Base-by-base conservation (phyloP, 202 grass and related monocot species). In the Eragrostis tef region DNA sequence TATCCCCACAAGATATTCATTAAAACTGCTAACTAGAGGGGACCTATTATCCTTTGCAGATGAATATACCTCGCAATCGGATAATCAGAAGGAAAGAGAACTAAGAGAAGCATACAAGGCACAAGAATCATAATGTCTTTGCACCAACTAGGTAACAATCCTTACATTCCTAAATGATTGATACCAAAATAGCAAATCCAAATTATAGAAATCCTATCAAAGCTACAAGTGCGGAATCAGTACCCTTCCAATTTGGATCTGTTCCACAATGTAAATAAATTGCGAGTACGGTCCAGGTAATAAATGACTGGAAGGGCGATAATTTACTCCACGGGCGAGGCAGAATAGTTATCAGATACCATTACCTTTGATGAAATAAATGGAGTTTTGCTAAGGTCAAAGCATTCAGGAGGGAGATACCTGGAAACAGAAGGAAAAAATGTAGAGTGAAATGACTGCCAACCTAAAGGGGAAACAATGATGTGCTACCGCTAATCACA, bases 321-420 rank as follows among this genome's bases (percentile, higher is more conserved):
- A 3, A 31, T 31, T 31, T 31, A 31, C 29, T 31, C 3, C 1
- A 31, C 29, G 29, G 29, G 83, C 54, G 44, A 83, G 68, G 45
- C 69, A 62, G 42, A 75, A 14, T 71, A 51, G 73, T 45, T 82
- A 42, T 24, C 41, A 81, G 56, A 61, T 90, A 83, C 27, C 56
- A 42, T 64, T 87, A 96, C 96, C 96, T 99, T 99, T 17, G 96
- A 99, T 83, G 96, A 99, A 81, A 99, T 99, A 84, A 96, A 88
- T 72, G 96, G 96, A 80, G 90, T 99, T 82, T 83, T 96, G 83
- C 89, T 96, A 61, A 99, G 90, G 56, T 99, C 90, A 85, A 99
- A 99, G 80, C 96, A 96, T 89, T 99, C 96, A 65, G 96, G 96
- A 65, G 96, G 93, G 46, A 99, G 92, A 81, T 99, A 99, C 96